Evolutionary conservation across 2,329 filamentous ascomycete genomes (phyloP).

Genomic region (Aureobasidium sp.): DNA sequence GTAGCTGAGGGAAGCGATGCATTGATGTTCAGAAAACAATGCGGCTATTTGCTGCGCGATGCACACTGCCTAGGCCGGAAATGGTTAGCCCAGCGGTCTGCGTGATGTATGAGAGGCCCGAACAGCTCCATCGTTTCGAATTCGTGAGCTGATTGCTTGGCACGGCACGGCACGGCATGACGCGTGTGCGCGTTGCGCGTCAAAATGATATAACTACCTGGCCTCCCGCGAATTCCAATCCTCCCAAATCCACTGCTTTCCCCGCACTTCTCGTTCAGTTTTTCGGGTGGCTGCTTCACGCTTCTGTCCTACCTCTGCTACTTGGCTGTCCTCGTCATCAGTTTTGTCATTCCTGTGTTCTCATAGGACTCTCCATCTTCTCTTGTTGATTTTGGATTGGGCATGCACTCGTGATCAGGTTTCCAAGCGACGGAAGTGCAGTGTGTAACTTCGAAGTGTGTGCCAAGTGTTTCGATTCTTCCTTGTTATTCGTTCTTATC

Average conservation of each 20-base stretch:
- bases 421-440: not conserved
- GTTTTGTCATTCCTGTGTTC: constrained; percentile 11
- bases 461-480: not conserved
- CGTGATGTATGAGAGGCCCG: not conserved
- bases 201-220: not conserved
- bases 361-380: constrained; percentile 10
- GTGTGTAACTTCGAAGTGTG: not conserved
- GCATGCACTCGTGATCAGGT: constrained; percentile 13
- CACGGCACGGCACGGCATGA: not conserved
- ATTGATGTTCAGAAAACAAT: not conserved
- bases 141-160: not conserved
- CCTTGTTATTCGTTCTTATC: not conserved
- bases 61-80: not conserved
- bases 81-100: not conserved
- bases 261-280: not conserved
- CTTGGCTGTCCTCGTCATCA: constrained; percentile 11
- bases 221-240: not conserved
- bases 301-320: not conserved
- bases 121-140: not conserved
- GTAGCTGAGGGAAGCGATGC: not conserved
- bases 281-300: not conserved
- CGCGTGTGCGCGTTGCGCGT: not conserved
- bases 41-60: not conserved
- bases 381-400: constrained; percentile 13
- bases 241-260: not conserved